Evolutionary conservation across 2,329 filamentous ascomycete genomes (phyloP), one percentile per base, ranked within the genome.

Genomic region (Penicillium sp.): DNA sequence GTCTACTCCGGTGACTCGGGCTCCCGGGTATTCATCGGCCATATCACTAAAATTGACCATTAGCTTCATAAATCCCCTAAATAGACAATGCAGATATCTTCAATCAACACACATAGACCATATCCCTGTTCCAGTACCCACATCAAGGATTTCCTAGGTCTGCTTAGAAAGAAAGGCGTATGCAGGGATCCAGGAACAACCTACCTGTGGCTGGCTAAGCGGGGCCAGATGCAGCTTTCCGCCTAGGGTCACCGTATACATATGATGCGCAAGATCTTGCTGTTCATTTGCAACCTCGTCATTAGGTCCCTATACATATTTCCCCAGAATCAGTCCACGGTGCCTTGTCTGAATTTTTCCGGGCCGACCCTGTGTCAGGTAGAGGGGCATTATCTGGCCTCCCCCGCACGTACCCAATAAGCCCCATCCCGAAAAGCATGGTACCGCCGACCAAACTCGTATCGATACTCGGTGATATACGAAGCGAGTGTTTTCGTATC

Each of bases 1-100:
- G 66, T 84, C 82, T 24, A 77, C 80, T 42, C 82, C 83, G 4
- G 77, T 78, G 42, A 85, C 77, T 28, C 73, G 68, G 15, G 81
- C 78, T 26, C 70, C 70, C 7, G 78, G 77, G 60, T 77, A 70
- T 45, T 75, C 44, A 66, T 80, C 64, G 55, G 72, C 74, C 50
- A 76, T 68, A 42, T 72, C 70, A n/a, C 68, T 74, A 58, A 12
- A 65, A 66, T 13, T 13, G 13, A 24, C 24, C 4, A n/a, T 44
- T 26, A 58, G 55, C 42, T 49, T n/a, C 6, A 38, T 37, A 6
- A 19, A n/a, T 6, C 12, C 28, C n/a, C 26, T 2, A 26, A 26
- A 17, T 12, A 15, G 2, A 40, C 9, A 26, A 19, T 9, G 9
- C 17, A 19, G 13, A 44, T 28, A 19, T 37, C 35, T 6, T 17